These are phyloP conservation scores for Chaetoceros muelleri DNA, from an alignment of 108 stramenopile genomes.

Conservation along the genomic window DNA sequence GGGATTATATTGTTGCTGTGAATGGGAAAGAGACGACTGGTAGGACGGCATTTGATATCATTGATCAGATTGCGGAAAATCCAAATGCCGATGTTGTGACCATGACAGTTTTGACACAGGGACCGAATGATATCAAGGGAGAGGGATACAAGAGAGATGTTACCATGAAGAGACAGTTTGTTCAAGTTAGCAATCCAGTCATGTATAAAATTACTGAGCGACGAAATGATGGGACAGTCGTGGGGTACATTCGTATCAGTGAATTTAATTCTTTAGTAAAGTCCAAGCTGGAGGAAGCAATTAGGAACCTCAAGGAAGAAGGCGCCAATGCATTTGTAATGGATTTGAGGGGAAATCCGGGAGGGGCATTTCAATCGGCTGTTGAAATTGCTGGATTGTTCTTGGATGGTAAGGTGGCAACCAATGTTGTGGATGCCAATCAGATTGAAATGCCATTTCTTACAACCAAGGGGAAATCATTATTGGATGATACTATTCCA, in stretches of 20 bases:
- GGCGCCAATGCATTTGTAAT: constrained; percentile 78
- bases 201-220: constrained; percentile 53
- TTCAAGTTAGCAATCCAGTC: constrained; percentile 55
- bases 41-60: constrained; percentile 74
- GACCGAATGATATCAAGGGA: constrained; percentile 3
- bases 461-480: constrained; percentile 35
- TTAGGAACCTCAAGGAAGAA: constrained; percentile 50
- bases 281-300: constrained; percentile 58
- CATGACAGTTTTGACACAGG: constrained; percentile 39
- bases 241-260: constrained; percentile 78
- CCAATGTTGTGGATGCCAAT: constrained; percentile 72
- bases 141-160: constrained; percentile 24
- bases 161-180: constrained; percentile 43
- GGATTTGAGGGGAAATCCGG: constrained; percentile 84
- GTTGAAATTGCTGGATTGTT: constrained; percentile 89
- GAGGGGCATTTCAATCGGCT: constrained; percentile 91
- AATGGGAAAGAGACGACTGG: constrained; percentile 65
- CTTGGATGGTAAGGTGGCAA: constrained; percentile 54
- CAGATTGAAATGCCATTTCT: constrained; percentile 54
- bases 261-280: constrained; percentile 86
- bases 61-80: constrained; percentile 74
- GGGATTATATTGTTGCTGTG: constrained; percentile 65
- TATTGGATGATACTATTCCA: constrained; percentile 14
- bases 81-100: constrained; percentile 55
- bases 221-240: constrained; percentile 61